A percentile compares a stretch with the other conserved stretches of the same genome.
These are phyloP conservation scores for Ascochyta viciae-villosae DNA, from an alignment of 2,329 filamentous ascomycete species.

Conservation along the genomic window DNA sequence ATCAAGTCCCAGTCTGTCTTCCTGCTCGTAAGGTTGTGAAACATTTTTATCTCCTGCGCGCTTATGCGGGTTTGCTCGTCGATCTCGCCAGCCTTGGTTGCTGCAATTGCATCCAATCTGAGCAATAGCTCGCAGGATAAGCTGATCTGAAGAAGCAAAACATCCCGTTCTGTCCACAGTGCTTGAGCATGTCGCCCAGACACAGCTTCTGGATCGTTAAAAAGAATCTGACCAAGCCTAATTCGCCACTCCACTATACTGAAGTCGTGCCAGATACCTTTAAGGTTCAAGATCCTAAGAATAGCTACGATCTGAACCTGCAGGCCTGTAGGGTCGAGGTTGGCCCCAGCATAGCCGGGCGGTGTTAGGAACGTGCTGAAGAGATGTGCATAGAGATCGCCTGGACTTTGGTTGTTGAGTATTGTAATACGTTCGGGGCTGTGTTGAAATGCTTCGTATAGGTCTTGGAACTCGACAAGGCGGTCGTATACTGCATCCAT, in stretches of 20 bases:
- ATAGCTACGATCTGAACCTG: constrained; percentile 74
- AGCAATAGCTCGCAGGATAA: constrained; percentile 63
- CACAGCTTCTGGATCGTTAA: constrained; percentile 56
- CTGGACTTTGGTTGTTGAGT: constrained; percentile 58
- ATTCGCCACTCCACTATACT: constrained; percentile 78
- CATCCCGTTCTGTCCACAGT: constrained; percentile 56
- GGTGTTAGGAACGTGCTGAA: constrained; percentile 54
- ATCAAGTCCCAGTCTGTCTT: constrained; percentile 66
- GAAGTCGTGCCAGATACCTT: constrained; percentile 77
- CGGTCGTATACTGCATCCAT: constrained; percentile 45
- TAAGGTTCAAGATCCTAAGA: constrained; percentile 68
- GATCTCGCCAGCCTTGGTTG: constrained; percentile 39
- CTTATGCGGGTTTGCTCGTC: constrained; percentile 52
- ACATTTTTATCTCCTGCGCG: constrained; percentile 53
- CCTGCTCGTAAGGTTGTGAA: constrained; percentile 55
- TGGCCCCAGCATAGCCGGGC: constrained; percentile 49
- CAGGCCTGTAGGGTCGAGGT: constrained; percentile 65
- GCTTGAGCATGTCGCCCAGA: constrained; percentile 29
- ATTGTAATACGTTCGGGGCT: constrained; percentile 63
- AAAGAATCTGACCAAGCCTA: constrained; percentile 73
- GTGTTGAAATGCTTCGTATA: constrained; percentile 60
- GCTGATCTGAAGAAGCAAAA: constrained; percentile 62
- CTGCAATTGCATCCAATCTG: constrained; percentile 58
- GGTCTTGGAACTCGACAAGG: constrained; percentile 55
- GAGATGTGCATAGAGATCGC: constrained; percentile 57